These are phyloP conservation scores for Symbiotaphrina buchneri DNA, from an alignment of 495 filamentous ascomycete species.

Conservation along the genomic window DNA sequence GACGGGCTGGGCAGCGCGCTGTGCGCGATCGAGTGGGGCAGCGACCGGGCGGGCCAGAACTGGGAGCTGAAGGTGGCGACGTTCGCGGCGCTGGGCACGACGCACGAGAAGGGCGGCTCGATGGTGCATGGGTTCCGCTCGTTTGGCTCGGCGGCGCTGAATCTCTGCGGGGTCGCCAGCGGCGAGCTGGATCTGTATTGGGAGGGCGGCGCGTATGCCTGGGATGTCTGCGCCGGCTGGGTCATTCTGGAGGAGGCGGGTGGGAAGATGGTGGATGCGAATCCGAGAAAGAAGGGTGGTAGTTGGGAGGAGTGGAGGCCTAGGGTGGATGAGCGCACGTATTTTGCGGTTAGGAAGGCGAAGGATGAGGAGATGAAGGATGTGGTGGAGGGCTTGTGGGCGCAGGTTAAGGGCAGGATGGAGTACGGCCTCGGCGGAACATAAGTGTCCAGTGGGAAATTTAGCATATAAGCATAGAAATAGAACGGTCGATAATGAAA, in stretches of 20 bases:
- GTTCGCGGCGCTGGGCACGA: slow-evolving; percentile 40
- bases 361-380: slow-evolving; percentile 47
- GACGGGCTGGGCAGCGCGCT: slow-evolving; percentile 34
- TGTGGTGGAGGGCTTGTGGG: slow-evolving; percentile 74
- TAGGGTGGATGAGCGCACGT: slow-evolving; percentile 50
- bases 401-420: slow-evolving; percentile 23
- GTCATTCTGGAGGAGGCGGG: slow-evolving; percentile 71
- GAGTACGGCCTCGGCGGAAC: no score
- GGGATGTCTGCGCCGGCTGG: slow-evolving; percentile 90
- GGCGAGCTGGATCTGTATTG: slow-evolving; percentile 71
- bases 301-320: slow-evolving; percentile 60
- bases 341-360: slow-evolving; percentile 51
- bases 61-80: slow-evolving; percentile 49
- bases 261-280: slow-evolving; percentile 56
- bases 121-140: slow-evolving; percentile 69
- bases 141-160: slow-evolving; percentile 64
- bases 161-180: slow-evolving; percentile 58
- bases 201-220: slow-evolving; percentile 89
- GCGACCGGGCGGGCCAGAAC: slow-evolving; percentile 47
- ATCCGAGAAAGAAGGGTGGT: no score
- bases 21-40: slow-evolving; percentile 61
- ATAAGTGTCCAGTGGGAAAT: no score
- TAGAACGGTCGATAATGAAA: no score
- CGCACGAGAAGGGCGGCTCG: slow-evolving; percentile 40
- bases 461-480: no score